These are phyloP conservation scores for Glutinoglossum americanum DNA, from an alignment of 495 filamentous ascomycete genomes.

Conservation along the genomic window DNA sequence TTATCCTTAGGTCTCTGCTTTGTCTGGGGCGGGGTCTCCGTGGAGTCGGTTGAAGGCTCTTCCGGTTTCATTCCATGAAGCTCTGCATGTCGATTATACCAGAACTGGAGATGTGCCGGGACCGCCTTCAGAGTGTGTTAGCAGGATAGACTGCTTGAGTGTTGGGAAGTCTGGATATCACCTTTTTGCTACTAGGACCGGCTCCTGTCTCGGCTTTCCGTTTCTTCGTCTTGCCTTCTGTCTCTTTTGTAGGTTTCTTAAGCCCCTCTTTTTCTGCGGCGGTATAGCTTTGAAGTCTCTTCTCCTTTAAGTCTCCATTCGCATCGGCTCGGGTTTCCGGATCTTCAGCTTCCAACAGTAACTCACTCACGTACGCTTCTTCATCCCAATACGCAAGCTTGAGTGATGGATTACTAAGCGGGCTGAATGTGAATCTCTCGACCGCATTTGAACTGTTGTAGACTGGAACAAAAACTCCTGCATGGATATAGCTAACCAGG, in stretches of 20 bases:
- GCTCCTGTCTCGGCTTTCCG: constrained; percentile 33
- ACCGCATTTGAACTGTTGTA: constrained; percentile 32
- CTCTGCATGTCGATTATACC: constrained; percentile 72
- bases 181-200: constrained; percentile 31
- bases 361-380: constrained; percentile 48
- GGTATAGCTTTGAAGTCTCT: constrained; percentile 10
- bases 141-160: not conserved
- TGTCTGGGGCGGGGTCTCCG: constrained; percentile 10
- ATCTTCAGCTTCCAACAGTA: constrained; percentile 31
- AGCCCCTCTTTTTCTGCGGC: constrained; percentile 22
- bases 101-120: constrained; percentile 60
- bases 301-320: constrained; percentile 11
- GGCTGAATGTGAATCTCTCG: constrained; percentile 46
- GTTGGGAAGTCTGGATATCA: not conserved
- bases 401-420: constrained; percentile 44
- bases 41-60: constrained; percentile 2
- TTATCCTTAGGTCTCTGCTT: constrained; percentile 15
- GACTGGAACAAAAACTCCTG: constrained; percentile 69
- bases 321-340: constrained; percentile 17
- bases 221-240: constrained; percentile 44
- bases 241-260: constrained; percentile 22
- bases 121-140: constrained; percentile 16
- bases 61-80: constrained; percentile 36
- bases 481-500: constrained; percentile 57
- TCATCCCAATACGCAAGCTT: constrained; percentile 74